Base-by-base conservation (phyloP, 1,284 basidiomycete species). In the Fomes fomentarius region DNA sequence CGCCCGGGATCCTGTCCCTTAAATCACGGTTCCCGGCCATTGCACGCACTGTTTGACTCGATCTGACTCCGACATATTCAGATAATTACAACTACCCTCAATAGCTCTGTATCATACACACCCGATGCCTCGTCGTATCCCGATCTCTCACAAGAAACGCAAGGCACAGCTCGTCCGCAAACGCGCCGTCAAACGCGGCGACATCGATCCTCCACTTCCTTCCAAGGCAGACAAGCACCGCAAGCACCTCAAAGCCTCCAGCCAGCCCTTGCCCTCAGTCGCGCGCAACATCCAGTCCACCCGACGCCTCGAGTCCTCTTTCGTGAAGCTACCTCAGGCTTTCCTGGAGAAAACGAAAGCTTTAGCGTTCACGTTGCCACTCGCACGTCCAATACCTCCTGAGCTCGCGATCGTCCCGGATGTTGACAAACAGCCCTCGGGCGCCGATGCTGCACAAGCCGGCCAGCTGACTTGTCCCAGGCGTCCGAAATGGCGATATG, bases 151-250 rank as follows among this genome's bases (percentile, higher is more conserved):
- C 39, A 91, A 87, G 60, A 78, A 89, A 68, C 87, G 84, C 64
- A 91, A 87, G 63, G 83, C 80, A 7, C 80, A 89, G 58, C 77
- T 86, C 5, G 83, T 88, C 66, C 77, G 84, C 55, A 90, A 89
- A 64, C 85, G 92, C n/a, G 92, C 92, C 1, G 73, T 87, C 30
- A 94, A 94, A 69, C 84, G 92, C 31, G 92, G 90, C 17, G 89
- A 93, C 61, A 67, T 79, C 5, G 45, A 63, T 21, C 71, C 78
- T 4, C 71, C 78, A 28, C 74, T 76, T 37, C 71, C 80, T 19
- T 54, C 68, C 47, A 71, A 72, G 60, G 57, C 66, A 54, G 60
- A 69, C 55, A 50, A 65, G 45, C 45, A 35, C 30, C 51, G 57
- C 52, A 66, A 57, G 38, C 51, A 35, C n/a, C 56, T 54, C 28